Percentiles rank a stretch among this genome's conserved stretches.
phyloP scores from a whole-genome alignment of 305 asterid species.

The Plantago rigida region DNA sequence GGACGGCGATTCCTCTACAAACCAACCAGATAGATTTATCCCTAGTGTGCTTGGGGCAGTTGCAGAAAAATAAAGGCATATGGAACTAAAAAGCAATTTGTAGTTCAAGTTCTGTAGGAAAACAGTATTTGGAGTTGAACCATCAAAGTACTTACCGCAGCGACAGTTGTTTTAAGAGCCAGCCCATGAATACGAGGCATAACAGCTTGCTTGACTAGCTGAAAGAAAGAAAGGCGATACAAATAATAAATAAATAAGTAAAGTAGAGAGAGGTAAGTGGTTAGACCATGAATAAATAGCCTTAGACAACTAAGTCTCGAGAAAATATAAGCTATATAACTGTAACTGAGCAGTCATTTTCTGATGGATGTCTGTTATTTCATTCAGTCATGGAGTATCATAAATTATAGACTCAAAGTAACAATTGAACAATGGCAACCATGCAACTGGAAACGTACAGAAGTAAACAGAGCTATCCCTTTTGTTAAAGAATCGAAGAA shows the following conservation, averaged over 20 bases:
- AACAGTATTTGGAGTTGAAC: slow-evolving; percentile 17
- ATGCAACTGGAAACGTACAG: no score
- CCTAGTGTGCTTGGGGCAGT: no score
- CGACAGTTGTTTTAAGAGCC: slow-evolving; percentile 94
- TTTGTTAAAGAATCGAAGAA: no score
- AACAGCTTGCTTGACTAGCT: slow-evolving; percentile 75
- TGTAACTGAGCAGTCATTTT: slow-evolving; percentile 7
- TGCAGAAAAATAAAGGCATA: no score
- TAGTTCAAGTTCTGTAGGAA: no score
- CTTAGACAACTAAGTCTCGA: background rate
- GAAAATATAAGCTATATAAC: slow-evolving; percentile 1
- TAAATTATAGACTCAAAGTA: background rate
- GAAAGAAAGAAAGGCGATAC: slow-evolving; percentile 27
- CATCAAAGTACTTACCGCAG: slow-evolving; percentile 60
- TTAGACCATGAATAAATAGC: slow-evolving; percentile 1
- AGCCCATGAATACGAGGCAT: slow-evolving; percentile 92
- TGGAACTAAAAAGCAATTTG: no score
- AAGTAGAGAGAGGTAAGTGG: slow-evolving; percentile 11
- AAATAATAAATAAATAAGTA: background rate
- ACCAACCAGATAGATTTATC: no score
- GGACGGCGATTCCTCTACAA: no score
- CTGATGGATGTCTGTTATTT: slow-evolving; percentile 5
- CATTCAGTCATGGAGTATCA: background rate
- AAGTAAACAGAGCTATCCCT: no score
- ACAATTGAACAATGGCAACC: no score